These are phyloP conservation scores for Globisporangium lucens DNA, from an alignment of 352 stramenopile genomes.

Conservation along the genomic window DNA sequence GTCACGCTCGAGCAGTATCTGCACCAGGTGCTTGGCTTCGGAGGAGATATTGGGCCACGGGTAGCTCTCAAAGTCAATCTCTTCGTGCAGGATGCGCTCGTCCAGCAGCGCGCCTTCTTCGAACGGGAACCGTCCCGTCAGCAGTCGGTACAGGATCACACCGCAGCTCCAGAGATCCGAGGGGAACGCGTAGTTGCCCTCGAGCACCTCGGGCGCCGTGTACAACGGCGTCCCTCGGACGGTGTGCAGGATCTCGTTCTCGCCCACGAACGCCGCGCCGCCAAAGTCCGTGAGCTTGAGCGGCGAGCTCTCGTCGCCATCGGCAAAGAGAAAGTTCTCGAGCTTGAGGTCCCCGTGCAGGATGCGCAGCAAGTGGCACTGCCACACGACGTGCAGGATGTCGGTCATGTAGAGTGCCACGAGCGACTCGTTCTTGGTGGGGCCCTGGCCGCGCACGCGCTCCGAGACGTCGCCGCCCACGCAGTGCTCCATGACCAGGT, in stretches of 20 bases:
- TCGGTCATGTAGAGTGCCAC: constrained; percentile 70
- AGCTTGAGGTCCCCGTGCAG: constrained; percentile 77
- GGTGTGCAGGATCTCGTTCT: constrained; percentile 37
- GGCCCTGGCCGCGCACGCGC: constrained; percentile 26
- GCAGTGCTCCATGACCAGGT: constrained; percentile 80
- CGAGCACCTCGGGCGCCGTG: constrained; percentile 68
- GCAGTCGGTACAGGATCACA: constrained; percentile 69
- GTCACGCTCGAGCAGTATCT: constrained; percentile 48
- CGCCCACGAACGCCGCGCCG: constrained; percentile 50
- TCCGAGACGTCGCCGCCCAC: constrained; percentile 56
- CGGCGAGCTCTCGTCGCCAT: constrained; percentile 48
- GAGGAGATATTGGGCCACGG: constrained; percentile 54
- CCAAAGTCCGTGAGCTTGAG: constrained; percentile 83
- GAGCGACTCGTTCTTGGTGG: constrained; percentile 26
- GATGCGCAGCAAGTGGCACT: constrained; percentile 73
- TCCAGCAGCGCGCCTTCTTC: constrained; percentile 52
- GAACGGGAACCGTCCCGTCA: constrained; percentile 66
- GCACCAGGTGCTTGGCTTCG: constrained; percentile 56
- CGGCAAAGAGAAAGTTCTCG: constrained; percentile 79
- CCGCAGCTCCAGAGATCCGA: constrained; percentile 80
- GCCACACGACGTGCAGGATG: constrained; percentile 77
- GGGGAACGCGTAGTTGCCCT: constrained; percentile 58
- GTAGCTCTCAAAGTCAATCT: constrained; percentile 44
- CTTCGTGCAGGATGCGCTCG: constrained; percentile 57
- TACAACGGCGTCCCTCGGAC: constrained; percentile 71